phyloP scores from a whole-genome alignment of 345 rosid species.

The Viola odorata region DNA sequence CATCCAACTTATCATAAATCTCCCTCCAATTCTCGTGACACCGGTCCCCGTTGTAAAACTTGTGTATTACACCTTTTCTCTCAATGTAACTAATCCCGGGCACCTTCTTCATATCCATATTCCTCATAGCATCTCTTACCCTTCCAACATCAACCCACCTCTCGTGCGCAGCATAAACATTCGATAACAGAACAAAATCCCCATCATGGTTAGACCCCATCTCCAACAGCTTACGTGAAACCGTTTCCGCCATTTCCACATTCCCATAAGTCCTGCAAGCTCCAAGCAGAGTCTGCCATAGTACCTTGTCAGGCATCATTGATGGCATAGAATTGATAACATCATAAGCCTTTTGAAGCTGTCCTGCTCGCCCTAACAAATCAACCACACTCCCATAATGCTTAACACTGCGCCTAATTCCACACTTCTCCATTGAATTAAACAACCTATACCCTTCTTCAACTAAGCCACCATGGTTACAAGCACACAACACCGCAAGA shows the following conservation, averaged over 20 bases:
- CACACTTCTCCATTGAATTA: slow-evolving; percentile 43
- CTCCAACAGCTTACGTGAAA: slow-evolving; percentile 53
- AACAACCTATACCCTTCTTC: slow-evolving; percentile 59
- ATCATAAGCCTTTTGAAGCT: slow-evolving; percentile 59
- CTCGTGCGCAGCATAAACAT: slow-evolving; percentile 66
- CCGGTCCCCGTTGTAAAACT: slow-evolving; percentile 69
- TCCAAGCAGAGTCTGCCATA: slow-evolving; percentile 84
- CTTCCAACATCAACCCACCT: slow-evolving; percentile 80
- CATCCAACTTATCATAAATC: slow-evolving; percentile 65
- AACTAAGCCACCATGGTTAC: slow-evolving; percentile 82
- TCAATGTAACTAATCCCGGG: slow-evolving; percentile 84
- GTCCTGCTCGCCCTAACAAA: slow-evolving; percentile 74
- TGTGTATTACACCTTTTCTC: slow-evolving; percentile 51
- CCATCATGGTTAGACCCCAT: slow-evolving; percentile 74
- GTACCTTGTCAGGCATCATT: slow-evolving; percentile 51
- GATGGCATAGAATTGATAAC: slow-evolving; percentile 53
- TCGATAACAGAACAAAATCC: slow-evolving; percentile 71
- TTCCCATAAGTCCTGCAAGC: slow-evolving; percentile 64
- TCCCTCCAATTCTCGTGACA: slow-evolving; percentile 47
- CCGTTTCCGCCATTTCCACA: slow-evolving; percentile 69
- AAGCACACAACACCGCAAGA: slow-evolving; percentile 59
- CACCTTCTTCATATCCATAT: slow-evolving; percentile 63
- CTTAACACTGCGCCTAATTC: slow-evolving; percentile 55
- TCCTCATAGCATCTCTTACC: slow-evolving; percentile 71
- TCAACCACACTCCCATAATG: slow-evolving; percentile 83